phyloP scores from a whole-genome alignment of 345 rosid species.

The Moricandia arvensis region DNA sequence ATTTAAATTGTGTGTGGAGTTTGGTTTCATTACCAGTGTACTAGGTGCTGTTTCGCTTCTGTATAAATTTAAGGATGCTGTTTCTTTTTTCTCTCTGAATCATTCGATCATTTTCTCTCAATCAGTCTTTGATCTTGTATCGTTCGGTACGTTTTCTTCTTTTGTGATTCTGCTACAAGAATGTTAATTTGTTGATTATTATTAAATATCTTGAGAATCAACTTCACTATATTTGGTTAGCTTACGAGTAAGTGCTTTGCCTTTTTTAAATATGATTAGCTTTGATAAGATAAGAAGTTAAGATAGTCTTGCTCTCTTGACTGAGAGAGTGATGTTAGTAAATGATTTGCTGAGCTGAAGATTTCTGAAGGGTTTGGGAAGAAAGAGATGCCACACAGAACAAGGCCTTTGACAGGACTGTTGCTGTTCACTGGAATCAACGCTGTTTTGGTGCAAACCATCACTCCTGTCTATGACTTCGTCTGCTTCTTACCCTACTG shows the following conservation, averaged over 20 bases:
- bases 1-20: too few relatives aligned
- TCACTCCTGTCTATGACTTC: slow-evolving; percentile 71
- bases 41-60: too few relatives aligned
- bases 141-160: background rate
- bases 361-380: background rate
- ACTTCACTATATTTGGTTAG: background rate
- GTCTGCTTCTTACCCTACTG: slow-evolving; percentile 78
- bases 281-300: background rate
- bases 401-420: slow-evolving; percentile 59
- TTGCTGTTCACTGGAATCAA: slow-evolving; percentile 66
- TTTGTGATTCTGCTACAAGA: background rate
- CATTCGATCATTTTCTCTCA: too few relatives aligned
- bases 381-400: slow-evolving; percentile 56
- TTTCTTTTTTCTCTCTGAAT: too few relatives aligned
- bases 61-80: too few relatives aligned
- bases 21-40: too few relatives aligned
- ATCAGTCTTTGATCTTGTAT: background rate
- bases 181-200: background rate
- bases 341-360: too few relatives aligned
- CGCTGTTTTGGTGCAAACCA: slow-evolving; percentile 48
- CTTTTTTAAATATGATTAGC: background rate
- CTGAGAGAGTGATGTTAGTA: background rate
- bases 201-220: background rate
- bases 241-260: background rate
- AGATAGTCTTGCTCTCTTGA: background rate